These are phyloP conservation scores for Thalassiosira profunda DNA, from an alignment of 108 stramenopile species.

Conservation along the genomic window DNA sequence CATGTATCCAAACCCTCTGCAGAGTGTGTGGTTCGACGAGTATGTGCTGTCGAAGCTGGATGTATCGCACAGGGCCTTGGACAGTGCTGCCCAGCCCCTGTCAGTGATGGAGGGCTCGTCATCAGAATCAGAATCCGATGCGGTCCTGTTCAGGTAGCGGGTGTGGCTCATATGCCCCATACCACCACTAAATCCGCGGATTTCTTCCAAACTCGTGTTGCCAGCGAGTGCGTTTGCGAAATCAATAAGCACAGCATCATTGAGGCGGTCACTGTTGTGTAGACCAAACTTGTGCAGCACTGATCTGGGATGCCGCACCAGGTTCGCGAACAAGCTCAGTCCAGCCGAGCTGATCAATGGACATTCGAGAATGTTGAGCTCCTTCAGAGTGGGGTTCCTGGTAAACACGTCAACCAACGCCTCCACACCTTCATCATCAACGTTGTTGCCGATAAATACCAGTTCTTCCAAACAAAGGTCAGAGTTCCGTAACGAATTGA, in stretches of 20 bases:
- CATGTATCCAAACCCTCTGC: too few relatives aligned
- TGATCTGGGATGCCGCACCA: not conserved
- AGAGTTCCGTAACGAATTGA: too few relatives aligned
- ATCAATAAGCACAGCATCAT: not conserved
- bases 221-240: not conserved
- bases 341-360: not conserved
- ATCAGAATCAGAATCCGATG: too few relatives aligned
- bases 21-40: conserved; percentile 5
- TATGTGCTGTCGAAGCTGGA: conserved; percentile 14
- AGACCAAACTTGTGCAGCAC: not conserved
- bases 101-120: too few relatives aligned
- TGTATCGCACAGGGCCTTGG: conserved; percentile 18
- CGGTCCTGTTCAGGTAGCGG: not conserved
- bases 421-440: conserved; percentile 20
- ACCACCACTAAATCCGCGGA: not conserved
- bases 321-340: not conserved
- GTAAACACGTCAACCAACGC: not conserved
- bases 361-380: not conserved
- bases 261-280: not conserved
- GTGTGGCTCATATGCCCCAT: not conserved
- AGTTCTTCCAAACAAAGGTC: conserved; percentile 23
- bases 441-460: conserved; percentile 27
- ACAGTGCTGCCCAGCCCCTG: conserved; percentile 5
- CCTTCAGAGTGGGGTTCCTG: not conserved
- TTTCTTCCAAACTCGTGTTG: not conserved